Evolutionary conservation across 352 stramenopile species (phyloP).

Genomic region (Aphanomyces euteiches): DNA sequence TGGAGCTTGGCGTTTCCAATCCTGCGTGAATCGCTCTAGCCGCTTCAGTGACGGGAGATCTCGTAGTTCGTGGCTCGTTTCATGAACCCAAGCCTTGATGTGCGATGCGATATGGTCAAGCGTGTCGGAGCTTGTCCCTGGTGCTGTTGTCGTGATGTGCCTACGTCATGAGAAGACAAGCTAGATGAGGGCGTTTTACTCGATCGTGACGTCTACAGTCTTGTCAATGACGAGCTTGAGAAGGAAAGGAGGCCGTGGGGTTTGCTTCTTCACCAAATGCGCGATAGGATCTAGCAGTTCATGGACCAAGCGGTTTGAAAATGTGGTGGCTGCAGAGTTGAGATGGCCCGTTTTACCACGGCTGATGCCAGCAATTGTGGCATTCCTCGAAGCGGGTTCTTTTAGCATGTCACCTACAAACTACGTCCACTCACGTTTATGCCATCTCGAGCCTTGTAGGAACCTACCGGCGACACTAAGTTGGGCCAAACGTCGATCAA

Average conservation of each 20-base stretch:
- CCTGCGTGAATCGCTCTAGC: slow-evolving; percentile 8
- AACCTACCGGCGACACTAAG: neutral
- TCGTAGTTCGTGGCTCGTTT: neutral
- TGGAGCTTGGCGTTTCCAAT: neutral
- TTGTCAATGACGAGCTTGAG: slow-evolving; percentile 3
- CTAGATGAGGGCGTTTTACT: neutral
- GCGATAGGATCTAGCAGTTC: neutral
- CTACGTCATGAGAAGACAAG: neutral
- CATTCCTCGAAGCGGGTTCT: neutral
- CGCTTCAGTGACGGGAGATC: slow-evolving; percentile 6
- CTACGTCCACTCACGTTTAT: neutral
- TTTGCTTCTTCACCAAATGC: slow-evolving; percentile 6
- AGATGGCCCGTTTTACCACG: neutral
- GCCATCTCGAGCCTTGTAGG: neutral
- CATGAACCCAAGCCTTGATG: slow-evolving; percentile 17
- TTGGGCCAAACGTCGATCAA: slow-evolving; percentile 9
- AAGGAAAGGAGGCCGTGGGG: neutral
- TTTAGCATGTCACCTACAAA: neutral
- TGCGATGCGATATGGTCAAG: neutral
- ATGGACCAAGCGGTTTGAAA: neutral
- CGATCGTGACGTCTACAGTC: slow-evolving; percentile 4
- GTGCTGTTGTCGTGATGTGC: no score
- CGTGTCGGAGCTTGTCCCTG: no score
- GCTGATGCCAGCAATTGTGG: neutral
- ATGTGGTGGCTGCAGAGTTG: neutral